Percentiles rank a stretch among this genome's conserved stretches.
Conservation (phyloP, 192 early-diverging fungal genomes). For the Dimargaris cristalligena region DNA sequence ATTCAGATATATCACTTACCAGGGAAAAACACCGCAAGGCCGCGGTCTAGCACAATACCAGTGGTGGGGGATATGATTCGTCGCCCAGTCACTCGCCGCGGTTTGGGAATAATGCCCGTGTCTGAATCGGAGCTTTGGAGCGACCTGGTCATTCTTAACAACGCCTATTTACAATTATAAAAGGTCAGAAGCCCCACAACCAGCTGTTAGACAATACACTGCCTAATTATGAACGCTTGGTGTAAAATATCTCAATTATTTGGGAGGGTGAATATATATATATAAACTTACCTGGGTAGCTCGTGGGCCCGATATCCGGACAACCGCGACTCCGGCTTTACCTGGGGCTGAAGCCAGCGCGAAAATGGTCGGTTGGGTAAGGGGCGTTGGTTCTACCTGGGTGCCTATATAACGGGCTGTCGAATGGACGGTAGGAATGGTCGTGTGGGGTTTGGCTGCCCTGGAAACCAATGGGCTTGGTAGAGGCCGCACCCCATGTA, state of each 20-base stretch:
- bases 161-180: not conserved
- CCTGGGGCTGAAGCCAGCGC: constrained; percentile 55
- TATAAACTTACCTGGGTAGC: constrained; percentile 23
- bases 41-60: constrained; percentile 35
- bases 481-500: too few species aligned
- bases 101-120: constrained; percentile 15
- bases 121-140: not conserved
- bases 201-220: not conserved
- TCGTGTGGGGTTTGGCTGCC: too few species aligned
- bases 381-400: too few species aligned
- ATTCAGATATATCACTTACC: too few species aligned
- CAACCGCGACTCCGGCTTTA: constrained; percentile 60
- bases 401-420: too few species aligned
- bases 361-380: constrained; percentile 39
- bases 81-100: constrained; percentile 27
- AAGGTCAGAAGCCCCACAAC: not conserved
- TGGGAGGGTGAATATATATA: not conserved
- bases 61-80: constrained; percentile 26
- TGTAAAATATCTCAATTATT: not conserved
- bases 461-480: too few species aligned
- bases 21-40: constrained; percentile 38
- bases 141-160: not conserved
- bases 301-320: constrained; percentile 46
- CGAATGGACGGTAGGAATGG: too few species aligned
- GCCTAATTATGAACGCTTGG: not conserved